These are phyloP conservation scores for Talaromyces pinophilus DNA, from an alignment of 2,329 filamentous ascomycete species.

Conservation along the genomic window DNA sequence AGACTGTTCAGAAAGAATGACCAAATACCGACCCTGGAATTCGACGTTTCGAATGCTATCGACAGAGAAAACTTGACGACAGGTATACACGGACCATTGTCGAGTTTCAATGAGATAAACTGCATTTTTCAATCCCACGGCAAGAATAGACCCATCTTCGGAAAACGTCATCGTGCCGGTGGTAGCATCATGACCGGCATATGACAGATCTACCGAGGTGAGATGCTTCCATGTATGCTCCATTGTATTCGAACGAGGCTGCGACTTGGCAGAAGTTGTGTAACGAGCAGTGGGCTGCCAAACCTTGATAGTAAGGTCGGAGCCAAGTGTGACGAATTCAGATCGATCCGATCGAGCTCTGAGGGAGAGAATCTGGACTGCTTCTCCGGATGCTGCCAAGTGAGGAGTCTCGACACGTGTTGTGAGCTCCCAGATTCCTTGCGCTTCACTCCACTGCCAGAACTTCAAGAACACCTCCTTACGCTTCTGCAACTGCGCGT, in stretches of 20 bases:
- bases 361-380: constrained; percentile 68
- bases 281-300: constrained; percentile 76
- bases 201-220: constrained; percentile 7
- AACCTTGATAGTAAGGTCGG: constrained; percentile 73
- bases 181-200: constrained; percentile 52
- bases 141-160: constrained; percentile 80
- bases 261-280: constrained; percentile 66
- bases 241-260: constrained; percentile 46
- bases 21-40: constrained; percentile 71
- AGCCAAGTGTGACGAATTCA: constrained; percentile 82
- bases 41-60: constrained; percentile 67
- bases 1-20: constrained; percentile 72
- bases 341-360: constrained; percentile 67
- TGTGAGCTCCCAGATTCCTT: constrained; percentile 68
- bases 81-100: constrained; percentile 66
- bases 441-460: constrained; percentile 68
- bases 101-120: constrained; percentile 76
- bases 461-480: constrained; percentile 83
- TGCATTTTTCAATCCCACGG: constrained; percentile 58
- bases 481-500: constrained; percentile 52
- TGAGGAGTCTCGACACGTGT: constrained; percentile 85
- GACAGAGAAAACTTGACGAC: constrained; percentile 67
- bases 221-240: constrained; percentile 73
- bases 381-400: constrained; percentile 53
- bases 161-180: constrained; percentile 66